Conservation (phyloP, 371 early-diverging fungal species). For the Choanephora cucurbitarum region DNA sequence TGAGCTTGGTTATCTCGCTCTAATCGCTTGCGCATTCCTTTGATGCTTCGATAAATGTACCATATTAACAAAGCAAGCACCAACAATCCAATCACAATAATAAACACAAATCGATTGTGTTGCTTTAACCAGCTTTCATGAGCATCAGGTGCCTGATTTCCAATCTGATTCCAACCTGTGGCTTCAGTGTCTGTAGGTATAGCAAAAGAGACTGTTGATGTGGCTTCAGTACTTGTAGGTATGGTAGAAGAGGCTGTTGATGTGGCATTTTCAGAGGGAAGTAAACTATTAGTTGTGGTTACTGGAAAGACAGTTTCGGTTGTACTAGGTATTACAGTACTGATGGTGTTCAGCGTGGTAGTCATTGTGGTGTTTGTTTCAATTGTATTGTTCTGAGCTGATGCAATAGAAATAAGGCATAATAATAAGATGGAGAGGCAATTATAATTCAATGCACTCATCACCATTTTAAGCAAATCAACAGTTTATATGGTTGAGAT, state of each 20-base stretch:
- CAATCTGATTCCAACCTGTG: constrained; percentile 25
- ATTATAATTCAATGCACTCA: background rate
- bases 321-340: no score
- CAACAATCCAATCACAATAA: constrained; percentile 24
- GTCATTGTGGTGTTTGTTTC: no score
- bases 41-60: constrained; percentile 29
- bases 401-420: background rate
- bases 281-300: no score
- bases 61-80: constrained; percentile 21
- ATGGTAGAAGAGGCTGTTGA: background rate
- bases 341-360: no score
- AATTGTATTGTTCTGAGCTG: no score
- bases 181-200: constrained; percentile 22
- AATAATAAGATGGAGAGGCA: constrained; percentile 1
- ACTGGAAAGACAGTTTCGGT: no score
- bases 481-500: no score
- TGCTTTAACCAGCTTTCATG: constrained; percentile 31
- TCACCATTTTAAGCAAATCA: no score
- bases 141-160: constrained; percentile 7
- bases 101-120: constrained; percentile 36
- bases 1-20: constrained; percentile 28
- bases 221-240: constrained; percentile 1
- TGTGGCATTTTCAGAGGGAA: background rate
- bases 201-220: constrained; percentile 1
- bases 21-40: constrained; percentile 36